Evolutionary conservation across 2,329 filamentous ascomycete genomes (phyloP).

Genomic region (Fusarium illudens): DNA sequence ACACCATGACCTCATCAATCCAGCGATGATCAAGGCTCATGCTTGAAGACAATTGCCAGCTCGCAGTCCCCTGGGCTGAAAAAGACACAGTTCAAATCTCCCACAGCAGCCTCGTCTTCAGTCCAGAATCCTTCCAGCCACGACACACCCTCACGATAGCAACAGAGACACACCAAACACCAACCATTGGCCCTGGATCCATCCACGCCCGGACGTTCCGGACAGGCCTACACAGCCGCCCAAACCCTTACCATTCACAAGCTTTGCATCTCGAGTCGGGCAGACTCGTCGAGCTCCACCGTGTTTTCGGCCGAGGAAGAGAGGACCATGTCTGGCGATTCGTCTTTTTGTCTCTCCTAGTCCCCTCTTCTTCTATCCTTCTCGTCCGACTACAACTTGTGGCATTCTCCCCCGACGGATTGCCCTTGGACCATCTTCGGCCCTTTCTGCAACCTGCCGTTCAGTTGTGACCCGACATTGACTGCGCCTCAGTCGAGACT

Average conservation of each 20-base stretch:
- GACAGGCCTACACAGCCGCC: conserved; percentile 34
- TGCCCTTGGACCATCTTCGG: neutral
- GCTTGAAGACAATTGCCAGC: conserved; percentile 6
- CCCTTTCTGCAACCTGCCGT: conserved; percentile 6
- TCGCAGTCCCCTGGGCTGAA: neutral
- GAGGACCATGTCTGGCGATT: conserved; percentile 20
- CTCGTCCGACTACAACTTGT: conserved; percentile 17
- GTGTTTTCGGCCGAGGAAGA: conserved; percentile 19
- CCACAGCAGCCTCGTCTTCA: neutral
- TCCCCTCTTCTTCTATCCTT: conserved; percentile 4
- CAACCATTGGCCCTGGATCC: conserved; percentile 32
- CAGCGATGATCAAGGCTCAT: conserved; percentile 12
- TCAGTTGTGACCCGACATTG: neutral
- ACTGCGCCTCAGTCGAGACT: neutral
- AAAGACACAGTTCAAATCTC: neutral
- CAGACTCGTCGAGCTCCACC: conserved; percentile 33
- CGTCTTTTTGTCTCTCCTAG: conserved; percentile 20
- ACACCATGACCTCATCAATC: conserved; percentile 39
- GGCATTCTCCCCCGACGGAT: conserved; percentile 2
- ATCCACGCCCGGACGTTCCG: conserved; percentile 39
- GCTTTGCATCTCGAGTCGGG: conserved; percentile 13
- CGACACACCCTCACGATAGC: neutral
- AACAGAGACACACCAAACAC: conserved; percentile 27
- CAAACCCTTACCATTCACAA: conserved; percentile 19
- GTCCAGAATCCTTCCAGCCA: neutral